Evolutionary conservation across 208 protist species (phyloP).

Genomic region (Porcisia hertigi): DNA sequence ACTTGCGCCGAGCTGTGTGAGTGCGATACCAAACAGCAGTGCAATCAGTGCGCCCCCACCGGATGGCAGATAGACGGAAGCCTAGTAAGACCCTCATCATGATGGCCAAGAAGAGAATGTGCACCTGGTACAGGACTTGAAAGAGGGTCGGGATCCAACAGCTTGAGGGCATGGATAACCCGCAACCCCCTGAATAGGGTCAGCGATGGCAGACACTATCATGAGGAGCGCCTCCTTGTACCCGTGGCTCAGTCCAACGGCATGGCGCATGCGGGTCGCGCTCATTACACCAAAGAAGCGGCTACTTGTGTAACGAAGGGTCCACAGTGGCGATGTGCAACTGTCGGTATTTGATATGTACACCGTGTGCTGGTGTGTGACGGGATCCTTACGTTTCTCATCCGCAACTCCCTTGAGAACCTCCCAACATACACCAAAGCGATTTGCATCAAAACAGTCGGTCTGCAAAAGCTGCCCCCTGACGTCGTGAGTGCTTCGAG

Average conservation of each 20-base stretch:
- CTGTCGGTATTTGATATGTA: not conserved
- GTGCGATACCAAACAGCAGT: slow-evolving; percentile 40
- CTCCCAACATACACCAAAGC: not conserved
- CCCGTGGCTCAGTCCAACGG: slow-evolving; percentile 19
- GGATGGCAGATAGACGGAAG: slow-evolving; percentile 32
- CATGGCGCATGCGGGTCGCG: slow-evolving; percentile 19
- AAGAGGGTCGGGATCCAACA: slow-evolving; percentile 64
- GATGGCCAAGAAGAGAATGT: slow-evolving; percentile 56
- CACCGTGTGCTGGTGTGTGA: not conserved
- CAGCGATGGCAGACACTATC: slow-evolving; percentile 50
- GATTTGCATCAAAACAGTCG: not conserved
- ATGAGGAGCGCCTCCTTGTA: slow-evolving; percentile 45
- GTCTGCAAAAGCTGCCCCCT: not conserved
- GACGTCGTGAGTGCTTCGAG: not conserved
- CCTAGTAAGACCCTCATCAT: slow-evolving; percentile 37
- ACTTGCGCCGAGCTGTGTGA: slow-evolving; percentile 42
- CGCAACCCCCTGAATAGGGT: slow-evolving; percentile 61
- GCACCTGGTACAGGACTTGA: slow-evolving; percentile 63
- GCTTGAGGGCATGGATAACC: slow-evolving; percentile 42
- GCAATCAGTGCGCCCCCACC: slow-evolving; percentile 54
- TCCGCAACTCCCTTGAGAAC: not conserved
- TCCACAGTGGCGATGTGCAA: not conserved
- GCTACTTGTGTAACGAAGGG: not conserved
- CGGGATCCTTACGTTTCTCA: not conserved
- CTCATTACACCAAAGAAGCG: not conserved